Base-by-base conservation (phyloP, 1,284 basidiomycete species). In the Sanghuangporus sanghuang region DNA sequence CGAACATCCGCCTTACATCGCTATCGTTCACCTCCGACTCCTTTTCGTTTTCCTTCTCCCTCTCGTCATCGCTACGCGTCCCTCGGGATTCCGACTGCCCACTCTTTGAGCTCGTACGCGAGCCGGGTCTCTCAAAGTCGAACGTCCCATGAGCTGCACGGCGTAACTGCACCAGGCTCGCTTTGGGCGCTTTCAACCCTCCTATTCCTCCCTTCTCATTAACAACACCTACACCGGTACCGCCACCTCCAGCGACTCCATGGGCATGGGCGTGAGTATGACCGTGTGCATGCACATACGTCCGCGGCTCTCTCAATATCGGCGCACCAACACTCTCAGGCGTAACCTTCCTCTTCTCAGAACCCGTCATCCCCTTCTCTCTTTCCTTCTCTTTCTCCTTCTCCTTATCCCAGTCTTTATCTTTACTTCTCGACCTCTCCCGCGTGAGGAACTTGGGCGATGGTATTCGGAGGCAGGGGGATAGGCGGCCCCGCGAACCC, bases 111-210 rank as follows among this genome's bases (percentile, higher is more conserved):
- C 64, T 65, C 16, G 36, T 49, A n/a, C 65, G 61, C 72, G 60
- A 77, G 66, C 11, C 79, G 0, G 85, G 82, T 32, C 85, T 77
- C 73, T 90, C 89, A 68, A 90, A 90, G 69, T 91, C 88, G 71
- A 90, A 90, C 69, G 84, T 87, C 6, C 86, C 86, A 48, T 59
- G 64, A 16, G 60, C 64, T 16, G 49, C 44, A 14, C 59, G 60
- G 2, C 62, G 44, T 23, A 63, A 14, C 18, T 59, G 57, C 11
- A 56, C 48, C 39, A 53, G 9, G 12, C 44, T 58, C 21, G 49
- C 12, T 49, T 55, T 59, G 8, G 56, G 32, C 2, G 53, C 38
- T 21, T 60, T 53, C 38, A 53, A n/a, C 8, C 57, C 62, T n/a
- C 44, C 44, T 48, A 62, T 62, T 48, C 62, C 64, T 32, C 32